Conservation (phyloP, 208 protist species). For the Acanthamoeba quina region DNA sequence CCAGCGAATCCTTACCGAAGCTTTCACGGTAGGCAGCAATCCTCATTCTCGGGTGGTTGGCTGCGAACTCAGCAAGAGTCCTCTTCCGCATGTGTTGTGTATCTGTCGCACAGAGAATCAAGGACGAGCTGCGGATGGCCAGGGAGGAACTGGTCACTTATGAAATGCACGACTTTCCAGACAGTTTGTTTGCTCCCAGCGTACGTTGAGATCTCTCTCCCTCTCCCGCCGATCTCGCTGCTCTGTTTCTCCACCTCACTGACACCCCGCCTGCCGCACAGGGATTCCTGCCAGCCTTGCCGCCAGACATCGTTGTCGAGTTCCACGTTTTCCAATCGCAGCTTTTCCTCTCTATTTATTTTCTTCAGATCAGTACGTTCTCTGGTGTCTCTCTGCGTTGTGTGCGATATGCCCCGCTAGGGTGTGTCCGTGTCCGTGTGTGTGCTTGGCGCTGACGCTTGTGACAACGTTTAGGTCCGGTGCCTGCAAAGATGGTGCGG, state of each 20-base stretch:
- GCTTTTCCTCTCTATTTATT: constrained; percentile 4
- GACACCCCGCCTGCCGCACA: background rate
- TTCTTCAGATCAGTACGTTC: constrained; percentile 25
- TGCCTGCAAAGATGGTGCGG: background rate
- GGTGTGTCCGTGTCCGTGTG: background rate
- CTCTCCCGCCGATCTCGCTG: background rate
- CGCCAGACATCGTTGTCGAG: background rate
- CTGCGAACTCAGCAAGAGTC: no score
- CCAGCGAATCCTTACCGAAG: background rate
- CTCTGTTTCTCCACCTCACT: background rate
- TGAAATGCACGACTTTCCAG: background rate
- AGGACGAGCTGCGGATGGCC: background rate
- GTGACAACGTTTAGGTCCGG: background rate
- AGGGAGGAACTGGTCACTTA: background rate
- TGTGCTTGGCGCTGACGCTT: background rate
- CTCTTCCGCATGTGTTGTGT: background rate
- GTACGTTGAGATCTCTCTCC: background rate
- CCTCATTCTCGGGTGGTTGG: background rate
- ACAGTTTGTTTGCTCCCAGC: background rate
- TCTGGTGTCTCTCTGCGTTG: background rate
- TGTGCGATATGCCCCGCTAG: background rate
- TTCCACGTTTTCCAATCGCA: background rate
- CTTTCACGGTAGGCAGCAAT: background rate
- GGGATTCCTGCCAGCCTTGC: background rate
- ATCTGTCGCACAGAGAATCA: background rate